Percentiles rank a stretch among this genome's conserved stretches.
These are phyloP conservation scores for Penicillium nucicola DNA, from an alignment of 495 filamentous ascomycete species.

Conservation along the genomic window DNA sequence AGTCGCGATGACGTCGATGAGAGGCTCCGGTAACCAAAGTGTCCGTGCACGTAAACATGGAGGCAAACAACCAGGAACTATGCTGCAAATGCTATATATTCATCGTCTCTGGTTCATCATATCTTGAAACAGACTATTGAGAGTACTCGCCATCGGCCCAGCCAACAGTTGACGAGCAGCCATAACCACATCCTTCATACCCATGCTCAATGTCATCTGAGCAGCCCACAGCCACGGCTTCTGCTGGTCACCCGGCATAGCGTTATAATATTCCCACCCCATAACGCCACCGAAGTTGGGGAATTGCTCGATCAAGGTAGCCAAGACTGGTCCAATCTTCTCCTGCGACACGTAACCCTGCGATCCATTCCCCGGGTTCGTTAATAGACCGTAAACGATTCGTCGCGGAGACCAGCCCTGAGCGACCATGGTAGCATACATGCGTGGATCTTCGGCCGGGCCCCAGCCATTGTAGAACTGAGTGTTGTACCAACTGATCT, in stretches of 20 bases:
- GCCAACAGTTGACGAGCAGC: conserved; percentile 27
- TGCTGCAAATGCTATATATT: neutral
- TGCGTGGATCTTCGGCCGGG: conserved; percentile 51
- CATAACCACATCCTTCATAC: conserved; percentile 40
- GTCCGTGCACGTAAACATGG: neutral
- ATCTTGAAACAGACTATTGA: conserved; percentile 30
- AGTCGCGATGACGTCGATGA: neutral
- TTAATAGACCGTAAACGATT: conserved; percentile 70
- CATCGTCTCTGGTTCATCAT: conserved; percentile 28
- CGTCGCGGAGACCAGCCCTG: conserved; percentile 62
- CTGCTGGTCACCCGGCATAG: conserved; percentile 51
- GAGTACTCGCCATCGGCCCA: conserved; percentile 25
- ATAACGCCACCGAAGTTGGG: conserved; percentile 74
- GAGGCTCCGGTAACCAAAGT: neutral
- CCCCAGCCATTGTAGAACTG: conserved; percentile 89
- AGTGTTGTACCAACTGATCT: conserved; percentile 77
- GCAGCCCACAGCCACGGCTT: conserved; percentile 73
- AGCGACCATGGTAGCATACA: conserved; percentile 62
- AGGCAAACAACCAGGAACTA: too few relatives aligned
- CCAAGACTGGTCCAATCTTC: conserved; percentile 40
- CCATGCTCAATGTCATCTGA: conserved; percentile 50
- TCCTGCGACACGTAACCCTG: conserved; percentile 54
- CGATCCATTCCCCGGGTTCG: conserved; percentile 63
- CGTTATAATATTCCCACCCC: conserved; percentile 88
- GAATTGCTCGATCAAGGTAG: conserved; percentile 47